Base-by-base conservation (phyloP, 2,329 filamentous ascomycete genomes). In the Colletotrichum filicis region DNA sequence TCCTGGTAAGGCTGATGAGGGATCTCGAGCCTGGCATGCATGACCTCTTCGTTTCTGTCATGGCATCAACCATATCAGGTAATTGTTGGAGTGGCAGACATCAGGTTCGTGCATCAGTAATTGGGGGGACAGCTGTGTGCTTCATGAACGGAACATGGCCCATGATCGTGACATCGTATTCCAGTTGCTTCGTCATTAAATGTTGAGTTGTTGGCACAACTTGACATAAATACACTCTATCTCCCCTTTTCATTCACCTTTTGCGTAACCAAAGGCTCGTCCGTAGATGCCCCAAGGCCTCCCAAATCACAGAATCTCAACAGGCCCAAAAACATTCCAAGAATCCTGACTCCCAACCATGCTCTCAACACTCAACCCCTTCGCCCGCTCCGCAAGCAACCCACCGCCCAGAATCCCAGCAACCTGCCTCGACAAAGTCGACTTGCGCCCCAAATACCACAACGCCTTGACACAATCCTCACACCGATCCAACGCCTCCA, bases 301-400 rank as follows among this genome's bases (percentile, higher is more conserved):
- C 42, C 0, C 4, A n/a, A 49, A 49, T n/a, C 19, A 49, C 42
- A 49, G 0, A 49, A 49, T 49, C 42, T 49, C 42, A n/a, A 49
- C 42, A 8, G 42, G 42, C 19, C 42, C 42, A n/a, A 49, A 49
- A 4, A 49, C 42, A 0, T 19, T 49, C 42, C 42, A 49, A n/a
- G 42, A 49, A 49, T 49, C 42, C 42, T n/a, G 19, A 49, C 42
- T n/a, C 42, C 42, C 42, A n/a, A 24, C 84, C 87, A 49, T 93
- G 79, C 78, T 94, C 92, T 94, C 94, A 82, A 94, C 92, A 82
- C 92, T 92, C 86, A 94, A 94, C 14, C 94, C 92, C 84, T 94
- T 88, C 93, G 3, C 92, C 93, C 35, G 92, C n/a, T 70, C 92
- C 80, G 94, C 92, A 79, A 94, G 94, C 80, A 94, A 83, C 78